Base-by-base conservation (phyloP, 768 basidiomycete genomes). In the Pulveroboletus frians region DNA sequence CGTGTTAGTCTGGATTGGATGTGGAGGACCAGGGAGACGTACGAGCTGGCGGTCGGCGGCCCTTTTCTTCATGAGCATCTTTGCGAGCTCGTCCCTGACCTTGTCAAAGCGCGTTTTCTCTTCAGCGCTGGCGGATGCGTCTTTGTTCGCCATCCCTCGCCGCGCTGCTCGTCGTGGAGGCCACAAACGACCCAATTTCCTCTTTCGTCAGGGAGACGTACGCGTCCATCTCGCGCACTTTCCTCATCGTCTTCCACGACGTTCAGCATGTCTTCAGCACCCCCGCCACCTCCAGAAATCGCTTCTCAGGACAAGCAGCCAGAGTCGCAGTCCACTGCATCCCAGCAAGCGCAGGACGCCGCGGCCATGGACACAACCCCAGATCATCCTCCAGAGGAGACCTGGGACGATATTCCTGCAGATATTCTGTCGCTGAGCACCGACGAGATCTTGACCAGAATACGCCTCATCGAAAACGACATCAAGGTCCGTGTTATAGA, bases 401-500 rank as follows among this genome's bases (percentile, higher is more conserved):
- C 82, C 39, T 92, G 90, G 83, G 85, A 83, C 20, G 94, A 97
- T 68, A 87, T 98, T 46, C 92, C 95, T 1, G 85, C 85, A 54
- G 91, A 95, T 31, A 87, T 99, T 57, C 70, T 84, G 68, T 72
- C 76, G 29, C 73, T 92, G 39, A 76, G 75, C 54, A 84, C 88
- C 1, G 93, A 96, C 40, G 94, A 97, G 55, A 89, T 98, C 57
- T 65, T 84, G 53, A 92, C 92, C 47, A 80, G 94, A 69, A 88
- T 84, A 70, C 77, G 95, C 52, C 77, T 99, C 51, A 92, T 99
- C 58, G 95, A 99, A 52, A 98, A 96, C 63, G 96, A 99, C 62
- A 83, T 98, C 62, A 94, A 92, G 80, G 93, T 88, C 38, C 47
- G 75, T 60, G 49, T 35, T 11, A 4, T 18, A 11, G 11, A 9